Base-by-base conservation (phyloP, 2,329 filamentous ascomycete species). In the Fusarium dlaminii region DNA sequence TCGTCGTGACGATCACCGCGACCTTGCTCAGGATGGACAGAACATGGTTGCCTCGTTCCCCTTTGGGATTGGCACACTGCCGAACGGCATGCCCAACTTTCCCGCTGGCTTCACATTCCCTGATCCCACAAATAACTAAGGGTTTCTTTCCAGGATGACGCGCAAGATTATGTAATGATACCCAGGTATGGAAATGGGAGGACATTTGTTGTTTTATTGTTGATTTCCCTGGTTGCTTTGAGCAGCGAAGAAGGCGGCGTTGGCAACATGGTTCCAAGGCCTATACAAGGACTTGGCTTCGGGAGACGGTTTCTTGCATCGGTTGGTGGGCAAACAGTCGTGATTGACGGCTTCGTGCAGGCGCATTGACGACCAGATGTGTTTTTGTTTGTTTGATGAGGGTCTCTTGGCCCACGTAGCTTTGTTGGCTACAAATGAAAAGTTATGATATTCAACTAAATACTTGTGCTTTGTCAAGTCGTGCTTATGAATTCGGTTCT, bases 1-100 rank as follows among this genome's bases (percentile, higher is more conserved):
- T 30, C 72, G 74, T 37, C 70, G 69, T 32, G 75, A 77, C 22
- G 74, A 78, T 40, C 70, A 72, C 56, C 71, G 68, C 17, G 75
- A 76, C 39, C 70, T 63, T 51, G 39, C 72, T 34, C 77, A 79
- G 32, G 64, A 76, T 48, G 70, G 78, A 57, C 79, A 79, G 37
- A 61, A 73, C 62, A 68, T 79, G 58, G 70, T 76, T 62, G 52
- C 70, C 10, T 73, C 74, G 9, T 84, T 84, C 52, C 82, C 83
- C 7, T 84, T 84, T 42, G 83, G 83, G 43, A 83, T 84, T 48
- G 79, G 81, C 37, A 83, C 81, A 14, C 59, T 84, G 62, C 82
- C 83, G 12, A 85, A 84, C 36, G 83, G 83, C 57, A 85, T 85
- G 82, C 83, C 83, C 59, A 82, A 80, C 75, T 85, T 85, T 65